Base-by-base conservation (phyloP, 2,329 filamentous ascomycete species). In the Talaromyces piceae region DNA sequence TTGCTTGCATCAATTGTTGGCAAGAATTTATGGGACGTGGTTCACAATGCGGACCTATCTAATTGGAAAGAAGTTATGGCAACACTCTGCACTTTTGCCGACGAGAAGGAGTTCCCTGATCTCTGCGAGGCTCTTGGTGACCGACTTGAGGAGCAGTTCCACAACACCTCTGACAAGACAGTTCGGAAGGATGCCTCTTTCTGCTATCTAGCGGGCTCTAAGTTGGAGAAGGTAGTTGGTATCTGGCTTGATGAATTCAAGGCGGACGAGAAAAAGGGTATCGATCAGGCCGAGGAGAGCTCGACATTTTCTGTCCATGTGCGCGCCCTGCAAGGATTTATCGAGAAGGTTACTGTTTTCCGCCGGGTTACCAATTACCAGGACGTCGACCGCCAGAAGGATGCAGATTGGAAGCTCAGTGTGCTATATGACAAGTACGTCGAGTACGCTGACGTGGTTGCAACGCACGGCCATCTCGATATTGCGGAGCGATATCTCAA, bases 31-130 rank as follows among this genome's bases (percentile, higher is more conserved):
- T 97, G 91, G 93, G 93, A 98, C 71, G 81, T 97, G 43, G 93
- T 97, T 6, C 89, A 97, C 72, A 98, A 98, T 63, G 93, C 91
- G 6, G 88, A 96, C 63, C 74, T 98, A 43, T 79, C 80, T 48
- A 87, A 93, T 70, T 98, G 93, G 94, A 97, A 94, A 72, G 93
- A 97, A 70, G 85, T 91, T 3, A 94, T 98, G 87, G 91, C 89
- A 25, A 87, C 91, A 1, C 75, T 98, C 49, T 98, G 93, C 78
- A 97, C 93, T 1, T 98, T 91, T 69, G 93, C 93, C 0, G 86
- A 94, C 56, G 86, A 90, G 41, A 81, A 81, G 33, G 91, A 98
- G 61, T 98, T 98, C 67, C 83, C 91, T 4, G 90, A 96, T 65
- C 83, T 98, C 9, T 98, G 91, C 63, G 93, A 98, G 67, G 88